Evolutionary conservation across 1,139 yeast genomes (phyloP).

Genomic region (Blastobotrys indianensis): DNA sequence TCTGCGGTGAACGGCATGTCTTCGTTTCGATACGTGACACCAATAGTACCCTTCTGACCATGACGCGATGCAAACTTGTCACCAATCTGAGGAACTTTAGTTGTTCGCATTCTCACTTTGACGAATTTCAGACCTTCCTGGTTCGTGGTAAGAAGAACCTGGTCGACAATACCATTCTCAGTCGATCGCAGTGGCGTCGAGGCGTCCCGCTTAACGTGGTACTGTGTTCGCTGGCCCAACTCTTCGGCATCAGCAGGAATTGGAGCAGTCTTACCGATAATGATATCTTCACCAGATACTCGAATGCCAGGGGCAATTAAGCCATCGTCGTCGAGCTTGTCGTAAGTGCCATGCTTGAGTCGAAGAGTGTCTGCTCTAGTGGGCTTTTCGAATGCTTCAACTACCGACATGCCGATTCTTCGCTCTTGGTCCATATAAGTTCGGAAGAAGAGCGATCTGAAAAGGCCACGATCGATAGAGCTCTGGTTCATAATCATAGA

Average conservation of each 20-base stretch:
- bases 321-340: conserved; percentile 96
- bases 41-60: conserved; percentile 99
- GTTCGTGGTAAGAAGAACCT: conserved; percentile 90
- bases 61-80: conserved; percentile 99
- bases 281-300: conserved; percentile 97
- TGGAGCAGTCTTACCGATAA: conserved; percentile 97
- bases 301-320: conserved; percentile 97
- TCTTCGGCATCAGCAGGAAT: conserved; percentile 98
- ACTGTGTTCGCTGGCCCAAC: conserved; percentile 95
- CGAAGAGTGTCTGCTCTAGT: conserved; percentile 89
- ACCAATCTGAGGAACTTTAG: conserved; percentile 97
- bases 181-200: conserved; percentile 96
- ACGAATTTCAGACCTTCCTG: conserved; percentile 97
- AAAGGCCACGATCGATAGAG: conserved; percentile 92
- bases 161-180: conserved; percentile 97
- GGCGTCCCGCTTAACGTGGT: conserved; percentile 97
- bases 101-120: conserved; percentile 97
- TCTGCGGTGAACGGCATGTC: conserved; percentile 98
- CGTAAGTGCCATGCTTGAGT: conserved; percentile 96
- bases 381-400: conserved; percentile 94
- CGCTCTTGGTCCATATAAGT: conserved; percentile 98
- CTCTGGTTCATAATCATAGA: conserved; percentile 99
- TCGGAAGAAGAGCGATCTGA: conserved; percentile 91
- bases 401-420: conserved; percentile 96
- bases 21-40: conserved; percentile 96